Evolutionary conservation across 2,329 filamentous ascomycete species (phyloP), one percentile per base, ranked within the genome.

Genomic region (Colletotrichum scovillei): DNA sequence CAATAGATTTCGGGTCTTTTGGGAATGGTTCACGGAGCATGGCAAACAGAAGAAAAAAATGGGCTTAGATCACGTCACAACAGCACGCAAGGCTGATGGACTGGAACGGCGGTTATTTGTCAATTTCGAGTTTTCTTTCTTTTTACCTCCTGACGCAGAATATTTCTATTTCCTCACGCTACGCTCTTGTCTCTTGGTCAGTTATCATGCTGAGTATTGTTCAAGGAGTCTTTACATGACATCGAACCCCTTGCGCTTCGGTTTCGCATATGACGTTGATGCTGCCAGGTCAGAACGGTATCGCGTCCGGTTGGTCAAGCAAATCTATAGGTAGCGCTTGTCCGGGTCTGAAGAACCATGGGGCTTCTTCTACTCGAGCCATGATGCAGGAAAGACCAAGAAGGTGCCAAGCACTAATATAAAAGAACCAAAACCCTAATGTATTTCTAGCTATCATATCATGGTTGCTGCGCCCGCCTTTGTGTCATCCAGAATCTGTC

Each of bases 61-160:
- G 72, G 68, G 67, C 42, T 74, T 74, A 74, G 72, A 74, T 63
- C 32, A 65, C 49, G 60, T 65, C 35, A 53, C 52, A 63, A 63
- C 68, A 72, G 63, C 57, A 74, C 68, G 68, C 68, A 71, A 74
- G 58, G 66, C 56, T 64, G 66, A 38, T 52, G 63, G 56, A 32
- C 62, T 59, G 71, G 52, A 69, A 63, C 52, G 65, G 70, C 65
- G 59, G 71, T 60, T 67, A 72, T 56, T 59, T 72, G 73, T 66
- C 57, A 57, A 69, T 66, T 66, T 67, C 16, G 14, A 63, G 59
- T 22, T 68, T 72, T 67, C 32, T 69, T 72, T 46, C 38, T 49
- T 49, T 26, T 49, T 53, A 49, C 8, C 14, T 35, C 26, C 12
- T 58, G 32, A 6, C 19, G 28, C n/a, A 5, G 30, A 16, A 16